These are phyloP conservation scores for Boletellus dicymbophilus DNA, from an alignment of 1,284 basidiomycete species.

Conservation along the genomic window DNA sequence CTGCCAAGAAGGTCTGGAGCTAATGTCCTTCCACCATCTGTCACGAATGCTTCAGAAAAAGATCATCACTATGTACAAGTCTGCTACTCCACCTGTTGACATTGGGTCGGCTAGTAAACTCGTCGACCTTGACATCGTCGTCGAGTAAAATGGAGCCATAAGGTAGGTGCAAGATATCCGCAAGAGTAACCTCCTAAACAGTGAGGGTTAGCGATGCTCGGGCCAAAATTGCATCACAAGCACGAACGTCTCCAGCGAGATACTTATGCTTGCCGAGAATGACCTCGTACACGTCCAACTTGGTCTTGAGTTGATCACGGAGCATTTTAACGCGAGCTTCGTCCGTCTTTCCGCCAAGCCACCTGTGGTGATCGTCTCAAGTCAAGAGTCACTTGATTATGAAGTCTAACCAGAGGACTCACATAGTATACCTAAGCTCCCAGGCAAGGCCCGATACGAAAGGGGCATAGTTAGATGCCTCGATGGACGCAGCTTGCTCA, in stretches of 20 bases:
- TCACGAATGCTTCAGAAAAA: neutral
- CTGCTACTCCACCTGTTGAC: slow-evolving; percentile 33
- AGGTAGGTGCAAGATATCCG: slow-evolving; percentile 56
- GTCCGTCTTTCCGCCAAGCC: too few relatives aligned
- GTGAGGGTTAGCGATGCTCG: neutral
- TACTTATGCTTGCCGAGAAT: slow-evolving; percentile 47
- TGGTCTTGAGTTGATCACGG: slow-evolving; percentile 26
- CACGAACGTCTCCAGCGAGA: slow-evolving; percentile 43
- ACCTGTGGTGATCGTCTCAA: too few relatives aligned
- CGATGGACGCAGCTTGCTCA: slow-evolving; percentile 46
- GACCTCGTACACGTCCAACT: slow-evolving; percentile 43
- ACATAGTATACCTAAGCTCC: too few relatives aligned
- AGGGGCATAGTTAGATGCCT: slow-evolving; percentile 43
- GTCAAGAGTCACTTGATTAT: too few relatives aligned
- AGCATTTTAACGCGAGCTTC: too few relatives aligned
- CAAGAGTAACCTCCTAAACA: slow-evolving; percentile 51
- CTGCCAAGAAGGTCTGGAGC: slow-evolving; percentile 38
- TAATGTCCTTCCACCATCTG: slow-evolving; percentile 47
- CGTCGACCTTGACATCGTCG: slow-evolving; percentile 13
- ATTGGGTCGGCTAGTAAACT: slow-evolving; percentile 37
- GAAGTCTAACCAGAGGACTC: slow-evolving; percentile 11
- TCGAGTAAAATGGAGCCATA: slow-evolving; percentile 35
- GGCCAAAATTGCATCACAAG: neutral
- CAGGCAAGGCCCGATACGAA: too few relatives aligned
- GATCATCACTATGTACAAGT: too few relatives aligned